These are phyloP conservation scores for Aspergillus piperis DNA, from an alignment of 2,329 filamentous ascomycete species.

Conservation along the genomic window DNA sequence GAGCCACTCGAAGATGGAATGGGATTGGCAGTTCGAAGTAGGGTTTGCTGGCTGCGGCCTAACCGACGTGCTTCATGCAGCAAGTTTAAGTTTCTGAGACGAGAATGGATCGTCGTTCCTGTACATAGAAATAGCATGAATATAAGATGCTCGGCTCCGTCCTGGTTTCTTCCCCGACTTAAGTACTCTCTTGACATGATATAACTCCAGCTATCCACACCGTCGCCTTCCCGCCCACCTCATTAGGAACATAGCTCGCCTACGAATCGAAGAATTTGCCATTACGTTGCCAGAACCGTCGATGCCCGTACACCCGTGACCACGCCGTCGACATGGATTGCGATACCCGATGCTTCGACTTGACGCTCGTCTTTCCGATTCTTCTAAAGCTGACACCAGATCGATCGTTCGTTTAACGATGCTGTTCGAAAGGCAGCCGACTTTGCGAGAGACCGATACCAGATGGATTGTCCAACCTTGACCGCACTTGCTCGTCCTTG, in stretches of 20 bases:
- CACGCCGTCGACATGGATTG: neutral
- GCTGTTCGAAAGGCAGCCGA: neutral
- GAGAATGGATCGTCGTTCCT: constrained; percentile 1
- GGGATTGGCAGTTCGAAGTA: constrained; percentile 5
- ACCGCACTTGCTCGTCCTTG: no score
- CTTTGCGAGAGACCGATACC: neutral
- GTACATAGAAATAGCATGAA: constrained; percentile 11
- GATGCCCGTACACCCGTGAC: constrained; percentile 1
- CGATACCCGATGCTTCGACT: neutral
- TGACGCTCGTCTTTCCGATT: neutral
- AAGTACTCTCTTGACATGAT: neutral
- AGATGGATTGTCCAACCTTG: neutral
- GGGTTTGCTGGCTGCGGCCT: constrained; percentile 11
- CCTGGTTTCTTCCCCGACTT: neutral
- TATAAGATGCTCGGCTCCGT: neutral
- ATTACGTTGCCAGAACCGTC: neutral
- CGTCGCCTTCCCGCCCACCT: neutral
- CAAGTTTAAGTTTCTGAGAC: neutral
- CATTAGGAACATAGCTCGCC: neutral
- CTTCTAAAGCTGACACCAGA: no score
- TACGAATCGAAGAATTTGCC: constrained; percentile 6
- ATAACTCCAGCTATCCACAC: neutral
- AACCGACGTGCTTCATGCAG: constrained; percentile 6
- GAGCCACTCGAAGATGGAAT: neutral
- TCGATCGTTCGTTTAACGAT: no score